Conservation (phyloP, 306 rosid species). For the Acmispon strigosus region DNA sequence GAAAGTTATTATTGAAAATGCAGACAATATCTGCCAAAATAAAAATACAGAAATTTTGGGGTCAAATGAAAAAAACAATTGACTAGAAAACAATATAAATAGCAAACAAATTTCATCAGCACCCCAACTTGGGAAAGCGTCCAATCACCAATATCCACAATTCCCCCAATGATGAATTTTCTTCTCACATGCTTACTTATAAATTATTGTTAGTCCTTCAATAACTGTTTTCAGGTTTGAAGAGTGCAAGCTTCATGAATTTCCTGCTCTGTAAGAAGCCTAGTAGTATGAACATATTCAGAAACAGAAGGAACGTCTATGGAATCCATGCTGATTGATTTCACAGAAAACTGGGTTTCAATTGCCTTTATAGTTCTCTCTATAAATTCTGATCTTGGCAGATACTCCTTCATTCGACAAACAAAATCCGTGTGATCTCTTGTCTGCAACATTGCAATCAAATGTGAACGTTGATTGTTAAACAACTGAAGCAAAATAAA, state of each 20-base stretch:
- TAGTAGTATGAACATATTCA: slow-evolving; percentile 54
- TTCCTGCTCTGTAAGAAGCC: slow-evolving; percentile 50
- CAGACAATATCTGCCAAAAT: not conserved
- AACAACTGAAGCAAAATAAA: slow-evolving; percentile 3
- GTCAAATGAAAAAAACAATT: not conserved
- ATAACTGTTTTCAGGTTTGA: slow-evolving; percentile 20
- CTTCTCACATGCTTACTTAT: not conserved
- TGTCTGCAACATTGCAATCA: slow-evolving; percentile 41
- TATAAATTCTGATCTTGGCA: slow-evolving; percentile 62
- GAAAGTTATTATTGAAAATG: too few relatives aligned
- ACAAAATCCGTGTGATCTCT: slow-evolving; percentile 67
- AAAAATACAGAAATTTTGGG: not conserved
- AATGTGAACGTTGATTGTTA: not conserved
- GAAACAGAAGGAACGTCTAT: slow-evolving; percentile 22
- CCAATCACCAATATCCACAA: not conserved
- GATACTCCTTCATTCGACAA: slow-evolving; percentile 67
- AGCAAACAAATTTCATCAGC: not conserved
- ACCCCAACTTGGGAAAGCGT: not conserved
- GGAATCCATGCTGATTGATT: slow-evolving; percentile 25
- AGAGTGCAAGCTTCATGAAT: slow-evolving; percentile 35
- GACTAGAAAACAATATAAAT: not conserved
- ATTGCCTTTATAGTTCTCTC: slow-evolving; percentile 51
- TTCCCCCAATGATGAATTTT: not conserved
- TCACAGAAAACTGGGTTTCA: slow-evolving; percentile 37
- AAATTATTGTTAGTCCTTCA: not conserved